phyloP scores from a whole-genome alignment of 2,329 filamentous ascomycete genomes.

The Bipolaris victoriae region DNA sequence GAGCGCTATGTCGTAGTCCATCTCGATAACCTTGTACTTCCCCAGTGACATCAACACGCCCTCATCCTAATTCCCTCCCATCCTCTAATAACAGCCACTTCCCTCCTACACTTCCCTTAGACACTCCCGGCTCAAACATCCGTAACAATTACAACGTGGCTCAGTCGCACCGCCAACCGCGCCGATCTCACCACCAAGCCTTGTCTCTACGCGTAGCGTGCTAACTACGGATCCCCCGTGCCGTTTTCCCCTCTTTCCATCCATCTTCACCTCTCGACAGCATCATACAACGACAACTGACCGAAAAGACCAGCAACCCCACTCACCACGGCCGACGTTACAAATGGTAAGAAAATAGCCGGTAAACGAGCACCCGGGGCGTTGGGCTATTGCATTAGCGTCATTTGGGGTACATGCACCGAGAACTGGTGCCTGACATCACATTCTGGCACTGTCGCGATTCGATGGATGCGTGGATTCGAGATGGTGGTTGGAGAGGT shows the following conservation, averaged over 20 bases:
- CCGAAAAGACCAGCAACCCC: neutral
- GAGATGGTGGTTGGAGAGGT: constrained; percentile 8
- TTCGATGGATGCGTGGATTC: neutral
- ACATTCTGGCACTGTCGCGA: neutral
- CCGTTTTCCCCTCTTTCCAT: constrained; percentile 1
- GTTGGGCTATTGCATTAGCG: neutral
- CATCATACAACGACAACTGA: too few relatives aligned
- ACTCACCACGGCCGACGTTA: neutral
- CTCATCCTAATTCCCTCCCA: neutral
- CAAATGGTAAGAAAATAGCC: neutral
- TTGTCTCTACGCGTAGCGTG: neutral
- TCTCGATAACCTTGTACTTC: neutral
- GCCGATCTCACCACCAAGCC: neutral
- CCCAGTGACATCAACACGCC: constrained; percentile 5
- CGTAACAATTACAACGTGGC: neutral
- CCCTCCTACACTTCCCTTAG: neutral
- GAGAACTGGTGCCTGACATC: constrained; percentile 12
- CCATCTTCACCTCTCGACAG: neutral
- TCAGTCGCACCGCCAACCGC: neutral
- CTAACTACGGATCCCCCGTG: constrained; percentile 9
- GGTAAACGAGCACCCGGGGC: neutral
- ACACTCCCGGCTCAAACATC: neutral
- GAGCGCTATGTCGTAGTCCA: neutral
- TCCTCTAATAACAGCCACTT: neutral
- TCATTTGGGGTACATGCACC: constrained; percentile 17